phyloP scores from a whole-genome alignment of 2,329 filamentous ascomycete genomes.

The Lasiodiplodia sp. region DNA sequence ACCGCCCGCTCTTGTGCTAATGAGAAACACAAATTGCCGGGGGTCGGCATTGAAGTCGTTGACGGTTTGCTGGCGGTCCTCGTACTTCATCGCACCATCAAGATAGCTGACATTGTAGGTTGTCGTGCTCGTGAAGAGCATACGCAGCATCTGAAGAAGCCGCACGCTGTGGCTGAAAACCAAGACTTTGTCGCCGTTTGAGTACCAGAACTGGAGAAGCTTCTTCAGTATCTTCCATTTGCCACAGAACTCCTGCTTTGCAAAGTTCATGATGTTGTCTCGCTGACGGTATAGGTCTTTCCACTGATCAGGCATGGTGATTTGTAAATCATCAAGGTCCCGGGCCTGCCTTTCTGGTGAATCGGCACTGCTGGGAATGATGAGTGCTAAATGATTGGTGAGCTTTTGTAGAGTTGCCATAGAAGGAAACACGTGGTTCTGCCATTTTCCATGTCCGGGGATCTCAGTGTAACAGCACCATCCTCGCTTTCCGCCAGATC shows the following conservation, averaged over 20 bases:
- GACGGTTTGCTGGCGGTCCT: slow-evolving; percentile 81
- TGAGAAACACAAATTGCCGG: slow-evolving; percentile 90
- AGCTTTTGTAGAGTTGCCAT: slow-evolving; percentile 86
- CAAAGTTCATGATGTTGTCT: slow-evolving; percentile 80
- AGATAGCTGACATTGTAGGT: slow-evolving; percentile 91
- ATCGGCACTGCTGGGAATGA: slow-evolving; percentile 75
- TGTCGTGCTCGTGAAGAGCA: slow-evolving; percentile 81
- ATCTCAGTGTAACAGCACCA: slow-evolving; percentile 77
- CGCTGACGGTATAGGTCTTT: slow-evolving; percentile 74
- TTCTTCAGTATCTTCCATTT: slow-evolving; percentile 95
- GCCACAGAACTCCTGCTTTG: slow-evolving; percentile 90
- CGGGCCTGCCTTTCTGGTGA: slow-evolving; percentile 75
- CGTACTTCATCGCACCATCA: slow-evolving; percentile 82
- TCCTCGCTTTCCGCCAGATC: slow-evolving; percentile 73
- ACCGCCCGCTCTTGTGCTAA: slow-evolving; percentile 91
- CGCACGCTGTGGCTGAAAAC: slow-evolving; percentile 94
- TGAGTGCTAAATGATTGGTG: slow-evolving; percentile 87
- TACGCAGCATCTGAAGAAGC: slow-evolving; percentile 81
- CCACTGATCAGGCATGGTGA: slow-evolving; percentile 79
- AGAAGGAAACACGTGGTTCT: slow-evolving; percentile 81
- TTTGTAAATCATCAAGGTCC: slow-evolving; percentile 75
- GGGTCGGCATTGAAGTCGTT: slow-evolving; percentile 92
- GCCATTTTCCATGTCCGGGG: slow-evolving; percentile 70
- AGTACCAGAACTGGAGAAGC: slow-evolving; percentile 87
- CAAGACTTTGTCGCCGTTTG: slow-evolving; percentile 89